Evolutionary conservation across 2,329 filamentous ascomycete species (phyloP).

Genomic region (Teratosphaeria viscida): DNA sequence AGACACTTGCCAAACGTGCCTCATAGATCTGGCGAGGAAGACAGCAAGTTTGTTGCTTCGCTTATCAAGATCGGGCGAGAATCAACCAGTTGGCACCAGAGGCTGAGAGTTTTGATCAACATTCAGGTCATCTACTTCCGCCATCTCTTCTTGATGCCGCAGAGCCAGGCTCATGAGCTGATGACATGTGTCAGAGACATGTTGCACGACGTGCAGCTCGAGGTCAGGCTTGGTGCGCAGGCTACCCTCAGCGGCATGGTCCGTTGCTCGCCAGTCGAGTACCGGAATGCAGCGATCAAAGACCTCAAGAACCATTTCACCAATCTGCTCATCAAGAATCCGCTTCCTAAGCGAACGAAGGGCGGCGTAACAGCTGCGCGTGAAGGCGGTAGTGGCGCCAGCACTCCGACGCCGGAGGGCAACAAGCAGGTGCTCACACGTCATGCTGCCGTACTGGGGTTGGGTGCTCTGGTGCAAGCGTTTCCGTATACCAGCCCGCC

Average conservation of each 20-base stretch:
- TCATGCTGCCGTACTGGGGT: slow-evolving; percentile 82
- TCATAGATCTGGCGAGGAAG: slow-evolving; percentile 76
- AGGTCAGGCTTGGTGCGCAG: slow-evolving; percentile 87
- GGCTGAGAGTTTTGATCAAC: slow-evolving; percentile 87
- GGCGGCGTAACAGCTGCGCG: slow-evolving; percentile 20
- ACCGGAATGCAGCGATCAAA: slow-evolving; percentile 68
- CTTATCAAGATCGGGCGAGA: slow-evolving; percentile 80
- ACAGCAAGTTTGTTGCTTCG: slow-evolving; percentile 63
- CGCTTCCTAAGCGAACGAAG: slow-evolving; percentile 58
- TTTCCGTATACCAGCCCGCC: slow-evolving; percentile 94
- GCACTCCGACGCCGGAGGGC: slow-evolving; percentile 58
- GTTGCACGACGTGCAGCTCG: slow-evolving; percentile 82
- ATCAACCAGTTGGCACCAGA: slow-evolving; percentile 87
- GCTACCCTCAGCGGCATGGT: slow-evolving; percentile 96
- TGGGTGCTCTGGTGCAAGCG: slow-evolving; percentile 84
- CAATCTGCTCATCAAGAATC: slow-evolving; percentile 65
- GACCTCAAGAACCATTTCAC: slow-evolving; percentile 72
- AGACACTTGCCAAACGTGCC: slow-evolving; percentile 92
- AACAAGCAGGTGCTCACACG: slow-evolving; percentile 70
- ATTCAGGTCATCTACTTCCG: slow-evolving; percentile 99
- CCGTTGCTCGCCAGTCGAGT: slow-evolving; percentile 72
- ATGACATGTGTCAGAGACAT: slow-evolving; percentile 93
- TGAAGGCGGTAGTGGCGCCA: slow-evolving; percentile 33
- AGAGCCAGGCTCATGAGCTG: slow-evolving; percentile 63
- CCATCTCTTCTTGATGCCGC: slow-evolving; percentile 75